Evolutionary conservation across 768 basidiomycete species (phyloP), one percentile per base, ranked within the genome.

Genomic region (Pleurotus sapidus): DNA sequence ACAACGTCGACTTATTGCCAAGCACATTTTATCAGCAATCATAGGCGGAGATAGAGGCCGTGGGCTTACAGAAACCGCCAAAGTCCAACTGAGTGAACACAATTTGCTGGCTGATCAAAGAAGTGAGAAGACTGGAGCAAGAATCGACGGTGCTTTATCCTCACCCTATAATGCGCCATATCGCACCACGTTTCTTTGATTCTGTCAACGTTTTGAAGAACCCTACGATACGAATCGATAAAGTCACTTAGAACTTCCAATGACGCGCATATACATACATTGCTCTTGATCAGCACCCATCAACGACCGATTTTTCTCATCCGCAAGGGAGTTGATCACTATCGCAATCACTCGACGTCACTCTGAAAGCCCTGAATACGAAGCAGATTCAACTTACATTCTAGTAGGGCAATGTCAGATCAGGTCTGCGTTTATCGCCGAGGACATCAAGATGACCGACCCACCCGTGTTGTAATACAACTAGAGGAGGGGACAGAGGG

Each of bases 261-360:
- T n/a, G 24, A 39, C 27, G 23, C 30, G 30, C 30, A 34, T 34
- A 34, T 34, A 11, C 66, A 57, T 55, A 82, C 83, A 85, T 63
- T 76, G 68, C 62, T 85, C 81, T 67, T 86, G 84, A 4, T 70
- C 66, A 6, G 72, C 64, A 4, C 84, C 84, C 79, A 84, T 84
- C 38, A 84, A 63, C 3, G 83, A 82, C 18, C 83, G 76, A 53
- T 78, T 74, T 6, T 67, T 62, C 50, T 74, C 72, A 30, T 71
- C 68, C 30, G 78, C 68, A 59, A 81, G 65, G 8, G 73, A 72
- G 50, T 76, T 75, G 59, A 84, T 74, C 61, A 74, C 79, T 81
- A 55, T 30, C 8, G 7, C 18, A 8, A 38, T n/a, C 18, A 23
- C 50, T 59, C 23, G 56, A 55, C 27, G 45, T 47, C 43, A 11